A percentile compares a stretch with the other conserved stretches of the same genome.
phyloP scores from a whole-genome alignment of 2,329 filamentous ascomycete genomes.

The Colletotrichum camelliae region DNA sequence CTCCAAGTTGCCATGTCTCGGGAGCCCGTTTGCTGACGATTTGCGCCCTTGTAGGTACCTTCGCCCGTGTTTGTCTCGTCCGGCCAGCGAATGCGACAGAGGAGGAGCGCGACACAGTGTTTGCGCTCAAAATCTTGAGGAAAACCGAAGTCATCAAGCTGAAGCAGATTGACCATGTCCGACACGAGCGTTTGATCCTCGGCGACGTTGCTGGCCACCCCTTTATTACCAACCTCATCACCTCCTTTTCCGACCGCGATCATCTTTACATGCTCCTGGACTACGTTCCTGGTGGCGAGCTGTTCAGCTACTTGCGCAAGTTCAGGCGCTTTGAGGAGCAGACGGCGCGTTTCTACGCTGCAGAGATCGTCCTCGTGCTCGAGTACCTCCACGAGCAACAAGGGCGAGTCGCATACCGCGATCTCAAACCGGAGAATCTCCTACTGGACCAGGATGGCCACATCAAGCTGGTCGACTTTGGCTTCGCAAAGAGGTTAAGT shows the following conservation, averaged over 20 bases:
- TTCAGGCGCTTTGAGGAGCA: constrained; percentile 80
- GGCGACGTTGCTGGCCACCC: constrained; percentile 80
- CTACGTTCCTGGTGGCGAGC: constrained; percentile 83
- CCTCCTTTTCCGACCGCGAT: constrained; percentile 80
- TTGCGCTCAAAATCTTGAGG: constrained; percentile 80
- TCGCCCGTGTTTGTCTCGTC: constrained; percentile 82
- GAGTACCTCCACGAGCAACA: constrained; percentile 82
- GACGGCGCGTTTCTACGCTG: constrained; percentile 81
- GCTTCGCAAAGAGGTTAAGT: constrained; percentile 81
- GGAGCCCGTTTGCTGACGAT: constrained; percentile 8
- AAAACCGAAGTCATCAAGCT: constrained; percentile 78
- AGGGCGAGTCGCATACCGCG: constrained; percentile 79
- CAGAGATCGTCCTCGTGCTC: constrained; percentile 82
- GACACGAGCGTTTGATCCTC: constrained; percentile 81
- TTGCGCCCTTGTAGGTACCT: constrained; percentile 62
- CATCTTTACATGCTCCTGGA: constrained; percentile 85
- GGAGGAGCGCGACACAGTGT: constrained; percentile 69
- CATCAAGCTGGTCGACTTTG: constrained; percentile 84
- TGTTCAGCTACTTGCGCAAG: constrained; percentile 82
- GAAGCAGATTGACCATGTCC: constrained; percentile 87
- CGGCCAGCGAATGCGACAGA: constrained; percentile 61
- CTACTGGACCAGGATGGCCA: constrained; percentile 79
- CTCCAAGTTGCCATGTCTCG: not conserved
- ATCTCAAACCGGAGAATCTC: constrained; percentile 84
- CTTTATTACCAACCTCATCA: constrained; percentile 81